Evolutionary conservation across 345 rosid genomes (phyloP).

Genomic region (Iberis pinnata): DNA sequence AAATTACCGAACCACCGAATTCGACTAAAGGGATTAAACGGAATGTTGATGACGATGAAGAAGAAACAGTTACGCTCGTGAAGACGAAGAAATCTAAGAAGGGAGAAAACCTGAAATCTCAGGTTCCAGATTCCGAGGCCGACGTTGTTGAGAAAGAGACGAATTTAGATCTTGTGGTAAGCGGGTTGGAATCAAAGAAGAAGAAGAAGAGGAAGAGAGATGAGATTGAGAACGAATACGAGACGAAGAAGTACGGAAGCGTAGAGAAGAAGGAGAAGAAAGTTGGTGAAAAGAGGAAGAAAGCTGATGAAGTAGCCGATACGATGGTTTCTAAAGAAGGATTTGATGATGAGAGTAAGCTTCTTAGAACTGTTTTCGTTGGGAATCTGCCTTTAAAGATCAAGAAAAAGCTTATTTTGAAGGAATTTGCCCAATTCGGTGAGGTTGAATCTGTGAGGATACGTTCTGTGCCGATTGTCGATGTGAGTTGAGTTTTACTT

Average conservation of each 20-base stretch:
- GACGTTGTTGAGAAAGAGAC: slow-evolving; percentile 11
- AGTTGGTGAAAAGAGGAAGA: slow-evolving; percentile 80
- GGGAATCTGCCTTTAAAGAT: slow-evolving; percentile 82
- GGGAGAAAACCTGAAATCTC: slow-evolving; percentile 10
- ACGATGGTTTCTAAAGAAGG: slow-evolving; percentile 53
- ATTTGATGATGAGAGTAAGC: slow-evolving; percentile 83
- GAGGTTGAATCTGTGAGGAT: slow-evolving; percentile 84
- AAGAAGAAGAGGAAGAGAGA: slow-evolving; percentile 94
- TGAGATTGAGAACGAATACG: slow-evolving; percentile 76
- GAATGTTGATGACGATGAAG: slow-evolving; percentile 13
- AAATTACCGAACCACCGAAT: slow-evolving; percentile 2
- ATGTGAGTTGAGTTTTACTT: slow-evolving; percentile 44
- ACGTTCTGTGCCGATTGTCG: slow-evolving; percentile 74
- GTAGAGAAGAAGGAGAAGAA: slow-evolving; percentile 26
- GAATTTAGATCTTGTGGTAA: slow-evolving; percentile 12
- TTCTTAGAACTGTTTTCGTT: slow-evolving; percentile 84
- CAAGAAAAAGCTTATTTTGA: slow-evolving; percentile 52
- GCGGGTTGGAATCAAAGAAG: slow-evolving; percentile 30
- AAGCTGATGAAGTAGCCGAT: slow-evolving; percentile 46
- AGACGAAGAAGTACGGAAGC: slow-evolving; percentile 57
- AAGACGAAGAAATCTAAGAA: slow-evolving; percentile 36
- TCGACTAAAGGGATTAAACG: slow-evolving; percentile 18
- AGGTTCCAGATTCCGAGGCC: background rate
- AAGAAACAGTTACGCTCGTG: slow-evolving; percentile 14
- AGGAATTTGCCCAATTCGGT: slow-evolving; percentile 48